A percentile compares a stretch with the other conserved stretches of the same genome.
phyloP scores from a whole-genome alignment of 2,329 filamentous ascomycete species.

The Golovinomyces cichoracearum region DNA sequence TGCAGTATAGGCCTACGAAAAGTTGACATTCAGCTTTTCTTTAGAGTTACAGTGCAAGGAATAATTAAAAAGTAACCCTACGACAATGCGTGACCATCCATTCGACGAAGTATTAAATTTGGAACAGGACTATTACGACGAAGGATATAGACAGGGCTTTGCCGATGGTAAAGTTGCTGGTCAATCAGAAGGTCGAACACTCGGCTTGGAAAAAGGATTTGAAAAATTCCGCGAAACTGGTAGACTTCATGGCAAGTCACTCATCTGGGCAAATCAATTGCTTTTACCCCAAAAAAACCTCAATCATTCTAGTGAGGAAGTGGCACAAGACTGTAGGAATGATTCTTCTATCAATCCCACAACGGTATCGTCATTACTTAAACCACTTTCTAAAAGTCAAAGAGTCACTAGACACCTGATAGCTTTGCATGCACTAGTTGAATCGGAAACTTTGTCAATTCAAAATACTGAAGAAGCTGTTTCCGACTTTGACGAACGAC shows the following conservation, averaged over 20 bases:
- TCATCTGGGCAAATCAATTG: constrained; percentile 58
- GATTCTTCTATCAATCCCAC: neutral
- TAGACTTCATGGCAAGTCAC: constrained; percentile 46
- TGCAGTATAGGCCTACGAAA: too few species aligned
- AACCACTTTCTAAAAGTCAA: constrained; percentile 24
- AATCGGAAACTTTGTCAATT: constrained; percentile 50
- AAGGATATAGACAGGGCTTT: constrained; percentile 53
- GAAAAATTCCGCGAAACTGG: constrained; percentile 75
- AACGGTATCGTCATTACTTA: neutral
- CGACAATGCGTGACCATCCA: constrained; percentile 9
- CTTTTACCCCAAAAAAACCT: constrained; percentile 9
- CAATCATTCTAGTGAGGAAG: neutral
- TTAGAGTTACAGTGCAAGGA: too few species aligned
- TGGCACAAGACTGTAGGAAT: neutral
- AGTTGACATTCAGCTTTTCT: too few species aligned
- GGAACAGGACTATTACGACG: constrained; percentile 48
- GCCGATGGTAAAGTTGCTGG: constrained; percentile 54
- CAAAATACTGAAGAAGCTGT: constrained; percentile 74
- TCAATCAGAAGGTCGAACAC: constrained; percentile 63
- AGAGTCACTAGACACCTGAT: constrained; percentile 54
- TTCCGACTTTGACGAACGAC: constrained; percentile 67
- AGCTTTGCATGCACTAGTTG: constrained; percentile 49
- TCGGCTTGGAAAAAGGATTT: constrained; percentile 79
- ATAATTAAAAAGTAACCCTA: too few species aligned
- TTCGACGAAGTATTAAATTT: constrained; percentile 26